Conservation (phyloP, 306 rosid species). For the Ceratonia siliqua region DNA sequence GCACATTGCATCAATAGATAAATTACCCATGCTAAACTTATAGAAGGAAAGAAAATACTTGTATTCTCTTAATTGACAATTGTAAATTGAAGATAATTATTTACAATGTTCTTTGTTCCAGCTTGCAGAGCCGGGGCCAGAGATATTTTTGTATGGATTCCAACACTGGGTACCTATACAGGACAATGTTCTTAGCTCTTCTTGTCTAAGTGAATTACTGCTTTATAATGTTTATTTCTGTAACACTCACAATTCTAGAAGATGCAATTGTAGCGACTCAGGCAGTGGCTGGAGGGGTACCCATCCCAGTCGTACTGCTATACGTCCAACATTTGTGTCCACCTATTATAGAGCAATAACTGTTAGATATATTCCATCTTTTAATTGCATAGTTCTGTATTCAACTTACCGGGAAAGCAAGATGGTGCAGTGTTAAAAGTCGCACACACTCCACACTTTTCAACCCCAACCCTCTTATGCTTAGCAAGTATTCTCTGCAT, state of each 20-base stretch:
- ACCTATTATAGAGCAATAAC: constrained; percentile 61
- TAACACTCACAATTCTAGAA: constrained; percentile 75
- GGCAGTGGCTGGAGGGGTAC: constrained; percentile 97
- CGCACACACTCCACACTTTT: constrained; percentile 84
- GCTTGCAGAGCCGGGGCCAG: constrained; percentile 98
- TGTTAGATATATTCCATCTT: constrained; percentile 35
- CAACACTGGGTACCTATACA: constrained; percentile 81
- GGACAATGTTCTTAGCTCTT: constrained; percentile 40
- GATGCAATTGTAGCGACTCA: constrained; percentile 85
- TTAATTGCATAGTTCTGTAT: constrained; percentile 29
- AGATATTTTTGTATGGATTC: constrained; percentile 91
- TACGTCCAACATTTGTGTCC: constrained; percentile 98
- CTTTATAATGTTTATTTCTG: constrained; percentile 26
- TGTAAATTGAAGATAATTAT: constrained; percentile 22
- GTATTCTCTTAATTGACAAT: constrained; percentile 10
- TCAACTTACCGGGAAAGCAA: constrained; percentile 70
- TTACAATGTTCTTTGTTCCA: constrained; percentile 92
- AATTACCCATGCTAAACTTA: constrained; percentile 8
- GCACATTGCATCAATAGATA: constrained; percentile 18
- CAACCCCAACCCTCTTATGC: constrained; percentile 67
- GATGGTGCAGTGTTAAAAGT: constrained; percentile 62
- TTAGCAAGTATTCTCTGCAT: constrained; percentile 61
- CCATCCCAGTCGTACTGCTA: constrained; percentile 99
- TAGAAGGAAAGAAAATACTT: neutral
- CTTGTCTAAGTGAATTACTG: constrained; percentile 18